Evolutionary conservation across 495 filamentous ascomycete species (phyloP).

Genomic region (Xylaria bambusicola): DNA sequence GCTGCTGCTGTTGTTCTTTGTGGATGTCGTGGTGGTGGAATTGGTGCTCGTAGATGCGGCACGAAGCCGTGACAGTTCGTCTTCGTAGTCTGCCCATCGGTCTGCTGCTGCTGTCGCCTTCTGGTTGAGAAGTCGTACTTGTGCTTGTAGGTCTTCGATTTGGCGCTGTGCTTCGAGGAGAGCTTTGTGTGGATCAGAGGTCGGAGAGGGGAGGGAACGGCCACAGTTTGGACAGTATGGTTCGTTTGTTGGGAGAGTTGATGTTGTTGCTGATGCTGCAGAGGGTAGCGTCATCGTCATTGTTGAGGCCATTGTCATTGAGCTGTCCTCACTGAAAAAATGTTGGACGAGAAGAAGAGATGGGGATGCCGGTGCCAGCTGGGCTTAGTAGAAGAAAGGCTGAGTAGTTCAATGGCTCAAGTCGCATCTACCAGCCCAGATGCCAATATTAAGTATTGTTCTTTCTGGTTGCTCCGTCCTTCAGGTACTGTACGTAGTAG

Average conservation of each 20-base stretch:
- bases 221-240: conserved; percentile 35
- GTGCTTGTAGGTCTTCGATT: conserved; percentile 79
- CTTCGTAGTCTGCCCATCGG: conserved; percentile 93
- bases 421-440: too few species aligned
- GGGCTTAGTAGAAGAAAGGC: too few species aligned
- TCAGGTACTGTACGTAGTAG: too few species aligned
- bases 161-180: conserved; percentile 61
- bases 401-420: too few species aligned
- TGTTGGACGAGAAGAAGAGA: neutral
- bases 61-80: conserved; percentile 73
- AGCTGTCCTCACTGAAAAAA: neutral
- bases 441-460: too few species aligned
- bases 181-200: conserved; percentile 53
- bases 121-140: conserved; percentile 70
- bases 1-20: conserved; percentile 29
- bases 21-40: conserved; percentile 36
- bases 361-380: too few species aligned
- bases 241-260: conserved; percentile 20
- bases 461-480: too few species aligned
- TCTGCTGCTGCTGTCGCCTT: conserved; percentile 77
- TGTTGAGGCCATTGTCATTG: conserved; percentile 15
- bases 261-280: conserved; percentile 19
- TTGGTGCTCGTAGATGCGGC: conserved; percentile 32
- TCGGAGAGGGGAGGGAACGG: conserved; percentile 32
- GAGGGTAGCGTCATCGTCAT: conserved; percentile 29